These are phyloP conservation scores for Protomyces inundatus DNA, from an alignment of 1,139 yeast species.

Conservation along the genomic window DNA sequence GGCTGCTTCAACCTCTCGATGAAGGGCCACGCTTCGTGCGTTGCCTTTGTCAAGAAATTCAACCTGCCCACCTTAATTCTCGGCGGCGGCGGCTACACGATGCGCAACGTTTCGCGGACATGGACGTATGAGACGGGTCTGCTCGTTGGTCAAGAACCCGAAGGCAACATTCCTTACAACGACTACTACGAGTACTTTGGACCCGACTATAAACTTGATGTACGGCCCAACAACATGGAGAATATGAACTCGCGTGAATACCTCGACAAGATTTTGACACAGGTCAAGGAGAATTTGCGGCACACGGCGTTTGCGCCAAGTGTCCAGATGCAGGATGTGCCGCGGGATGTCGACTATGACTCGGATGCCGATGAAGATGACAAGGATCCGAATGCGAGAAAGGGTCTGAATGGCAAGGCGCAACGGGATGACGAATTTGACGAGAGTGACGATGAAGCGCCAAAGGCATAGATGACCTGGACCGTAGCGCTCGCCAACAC, in stretches of 20 bases:
- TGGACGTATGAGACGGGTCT: conserved; percentile 96
- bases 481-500: too few relatives aligned
- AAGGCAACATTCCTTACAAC: conserved; percentile 83
- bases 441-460: background rate
- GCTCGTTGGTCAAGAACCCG: conserved; percentile 70
- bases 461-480: background rate
- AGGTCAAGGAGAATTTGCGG: conserved; percentile 71
- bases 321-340: conserved; percentile 87
- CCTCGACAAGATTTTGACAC: conserved; percentile 73
- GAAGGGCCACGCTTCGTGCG: conserved; percentile 94
- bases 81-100: conserved; percentile 98
- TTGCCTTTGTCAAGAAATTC: conserved; percentile 77
- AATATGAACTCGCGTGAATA: conserved; percentile 94
- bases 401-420: conserved; percentile 17
- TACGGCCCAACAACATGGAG: conserved; percentile 92
- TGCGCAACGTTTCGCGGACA: conserved; percentile 91
- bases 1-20: conserved; percentile 91
- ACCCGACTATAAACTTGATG: conserved; percentile 89
- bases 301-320: conserved; percentile 92
- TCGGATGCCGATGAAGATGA: conserved; percentile 70
- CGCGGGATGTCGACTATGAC: conserved; percentile 64
- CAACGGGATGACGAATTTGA: background rate
- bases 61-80: conserved; percentile 84
- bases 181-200: conserved; percentile 97
- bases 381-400: conserved; percentile 14